A percentile compares a stretch with the other conserved stretches of the same genome.
Evolutionary conservation across 2,329 filamentous ascomycete species (phyloP).

Genomic region (Cladosporium sp.): DNA sequence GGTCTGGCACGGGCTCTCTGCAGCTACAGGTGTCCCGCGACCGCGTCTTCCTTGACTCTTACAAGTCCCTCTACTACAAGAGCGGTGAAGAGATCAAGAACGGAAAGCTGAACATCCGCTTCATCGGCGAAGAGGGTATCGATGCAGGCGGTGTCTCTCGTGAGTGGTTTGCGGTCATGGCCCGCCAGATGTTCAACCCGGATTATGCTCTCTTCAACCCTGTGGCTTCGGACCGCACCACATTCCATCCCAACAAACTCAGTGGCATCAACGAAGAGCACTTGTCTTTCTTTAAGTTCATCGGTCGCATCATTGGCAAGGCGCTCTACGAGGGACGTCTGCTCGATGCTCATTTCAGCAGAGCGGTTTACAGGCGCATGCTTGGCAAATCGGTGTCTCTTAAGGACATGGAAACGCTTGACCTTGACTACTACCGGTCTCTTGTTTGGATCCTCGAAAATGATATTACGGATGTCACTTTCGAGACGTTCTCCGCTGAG

Average conservation of each 20-base stretch:
- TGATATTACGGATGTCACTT: conserved; percentile 96
- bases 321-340: conserved; percentile 93
- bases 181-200: conserved; percentile 97
- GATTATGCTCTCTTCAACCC: conserved; percentile 96
- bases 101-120: conserved; percentile 94
- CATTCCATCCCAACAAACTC: conserved; percentile 94
- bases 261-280: conserved; percentile 94
- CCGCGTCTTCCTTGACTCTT: conserved; percentile 96
- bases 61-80: conserved; percentile 98
- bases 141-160: conserved; percentile 95
- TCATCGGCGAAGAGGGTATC: conserved; percentile 94
- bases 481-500: conserved; percentile 90
- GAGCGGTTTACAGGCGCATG: conserved; percentile 96
- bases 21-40: conserved; percentile 88
- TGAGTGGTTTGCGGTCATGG: conserved; percentile 98
- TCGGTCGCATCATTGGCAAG: conserved; percentile 96
- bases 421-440: conserved; percentile 98
- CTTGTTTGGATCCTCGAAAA: conserved; percentile 98
- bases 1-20: conserved; percentile 64
- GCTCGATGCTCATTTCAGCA: conserved; percentile 96
- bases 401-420: conserved; percentile 98
- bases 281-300: conserved; percentile 98
- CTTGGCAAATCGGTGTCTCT: conserved; percentile 90
- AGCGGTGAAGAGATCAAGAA: conserved; percentile 96
- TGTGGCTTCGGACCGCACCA: conserved; percentile 93